Base-by-base conservation (phyloP, 768 basidiomycete species). In the Trametes coccinea region DNA sequence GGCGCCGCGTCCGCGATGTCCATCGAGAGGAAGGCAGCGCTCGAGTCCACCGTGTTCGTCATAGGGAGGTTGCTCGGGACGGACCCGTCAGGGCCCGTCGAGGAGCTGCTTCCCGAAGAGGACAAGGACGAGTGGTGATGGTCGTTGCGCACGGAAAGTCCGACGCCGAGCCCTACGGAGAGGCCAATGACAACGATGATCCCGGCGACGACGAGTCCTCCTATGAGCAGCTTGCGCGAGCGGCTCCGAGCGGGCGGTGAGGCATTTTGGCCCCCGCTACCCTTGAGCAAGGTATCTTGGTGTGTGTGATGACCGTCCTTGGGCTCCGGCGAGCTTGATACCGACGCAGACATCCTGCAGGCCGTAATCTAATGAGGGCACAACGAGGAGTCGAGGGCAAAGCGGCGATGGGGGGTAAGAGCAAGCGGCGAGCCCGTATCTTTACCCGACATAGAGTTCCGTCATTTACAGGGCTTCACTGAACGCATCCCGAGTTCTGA, bases 161-260 rank as follows among this genome's bases (percentile, higher is more conserved):
- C 69, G 10, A 73, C 61, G 3, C 68, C 68, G 16, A 72, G 69
- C 5, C 69, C 72, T 7, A 70, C 64, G 2, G 60, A 67, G 37
- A 73, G 71, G 2, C 47, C 68, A 16, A 73, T 63, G 34, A 66
- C 57, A 22, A 66, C 44, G 34, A 64, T 7, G 16, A 51, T 51
- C 22, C 56, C 55, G 4, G 56, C 37, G 13, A 44, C 46, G 33
- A 56, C 11, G 11, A 41, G 34, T 11, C 34, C 51, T 5, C 45
- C 37, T 22, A 60, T 30, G 53, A 56, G 47, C 5, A 39, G 17
- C 27, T n/a, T 39, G 17, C 41, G 43, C 16, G 49, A 43, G 29
- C 56, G 48, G 14, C 27, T 29, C 10, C 22, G 22, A 22, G 22
- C 22, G 22, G 40, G 34, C 27, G 56, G 3, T n/a, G 27, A 27